Base-by-base conservation (phyloP, 805 yeast species). In the Candida tammaniensis region DNA sequence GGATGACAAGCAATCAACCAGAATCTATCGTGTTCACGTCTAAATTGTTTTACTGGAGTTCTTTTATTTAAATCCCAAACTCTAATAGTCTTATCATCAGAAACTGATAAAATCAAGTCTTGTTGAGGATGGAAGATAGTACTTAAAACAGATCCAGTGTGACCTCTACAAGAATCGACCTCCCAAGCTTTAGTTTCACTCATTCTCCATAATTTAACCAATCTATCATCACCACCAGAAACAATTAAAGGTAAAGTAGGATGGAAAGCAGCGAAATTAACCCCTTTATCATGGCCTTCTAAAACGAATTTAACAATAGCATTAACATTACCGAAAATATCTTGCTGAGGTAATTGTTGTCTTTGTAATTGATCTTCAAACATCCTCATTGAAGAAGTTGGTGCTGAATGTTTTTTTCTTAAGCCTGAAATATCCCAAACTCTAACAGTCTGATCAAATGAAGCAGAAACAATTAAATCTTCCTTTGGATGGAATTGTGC, bases 201-300 rank as follows among this genome's bases (percentile, higher is more conserved):
- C 96, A 88, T 87, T 64, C 98, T 78, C 98, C 98, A 93, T 46
- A 94, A 70, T 61, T 91, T 91, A 38, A 93, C 86, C 46, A 91
- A 81, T 47, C 98, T 78, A 57, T 93, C 99, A 59, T 93, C 99
- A 59, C 94, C 94, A 51, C 91, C 95, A 12, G 96, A 86, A 13
- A 89, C 95, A 55, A 93, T 88, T 48, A 93, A 72, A 10, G 98
- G 98, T 56, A 88, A 72, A 16, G 91, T 87, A 29, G 98, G 98
- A 59, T 93, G 99, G 78, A 94, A 94, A 9, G 95, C 72, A 14
- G 97, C 98, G 95, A 95, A 93, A 58, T 93, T 91, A 52, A 93
- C 98, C 57, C 98, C 98, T 59, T 96, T 82, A 53, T 93, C 96
- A 59, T 93, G 99, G 33, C 98, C 99, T 59, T 94, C 98, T 41